Evolutionary conservation across 306 rosid species (phyloP).

Genomic region (Begonia loranthoides): DNA sequence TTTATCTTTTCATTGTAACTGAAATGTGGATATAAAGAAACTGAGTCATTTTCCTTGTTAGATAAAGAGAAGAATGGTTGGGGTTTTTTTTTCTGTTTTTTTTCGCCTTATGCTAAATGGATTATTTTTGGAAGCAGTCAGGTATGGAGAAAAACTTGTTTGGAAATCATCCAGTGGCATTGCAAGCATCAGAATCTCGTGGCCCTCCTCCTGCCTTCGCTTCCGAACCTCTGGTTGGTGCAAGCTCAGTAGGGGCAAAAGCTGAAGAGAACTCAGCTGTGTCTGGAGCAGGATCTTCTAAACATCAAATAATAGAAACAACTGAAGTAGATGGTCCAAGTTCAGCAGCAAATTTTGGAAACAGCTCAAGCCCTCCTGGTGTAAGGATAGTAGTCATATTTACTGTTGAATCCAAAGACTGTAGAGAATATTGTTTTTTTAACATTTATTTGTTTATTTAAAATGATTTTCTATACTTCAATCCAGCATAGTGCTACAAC

Average conservation of each 20-base stretch:
- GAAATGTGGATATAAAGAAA: too few relatives aligned
- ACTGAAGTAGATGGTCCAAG: slow-evolving; percentile 63
- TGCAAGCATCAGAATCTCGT: slow-evolving; percentile 43
- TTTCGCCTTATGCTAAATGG: background rate
- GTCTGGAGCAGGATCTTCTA: slow-evolving; percentile 44
- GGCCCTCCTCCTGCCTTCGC: slow-evolving; percentile 90
- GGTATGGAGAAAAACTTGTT: slow-evolving; percentile 88
- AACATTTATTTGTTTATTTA: slow-evolving; percentile 3
- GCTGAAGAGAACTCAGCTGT: slow-evolving; percentile 21
- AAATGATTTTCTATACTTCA: slow-evolving; percentile 8
- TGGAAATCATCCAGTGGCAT: slow-evolving; percentile 81
- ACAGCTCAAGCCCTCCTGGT: slow-evolving; percentile 63
- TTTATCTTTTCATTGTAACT: too few relatives aligned
- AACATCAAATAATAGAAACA: slow-evolving; percentile 46
- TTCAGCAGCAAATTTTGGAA: slow-evolving; percentile 49
- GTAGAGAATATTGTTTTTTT: background rate
- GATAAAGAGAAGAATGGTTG: too few relatives aligned
- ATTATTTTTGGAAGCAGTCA: slow-evolving; percentile 46
- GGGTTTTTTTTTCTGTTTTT: background rate
- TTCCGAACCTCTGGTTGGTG: slow-evolving; percentile 56
- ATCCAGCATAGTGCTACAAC: slow-evolving; percentile 94
- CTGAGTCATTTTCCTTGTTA: too few relatives aligned
- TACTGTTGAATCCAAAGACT: slow-evolving; percentile 5
- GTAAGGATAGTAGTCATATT: slow-evolving; percentile 34
- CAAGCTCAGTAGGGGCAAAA: slow-evolving; percentile 10